phyloP scores from a whole-genome alignment of 768 basidiomycete genomes.

The Chalciporus piperatus region DNA sequence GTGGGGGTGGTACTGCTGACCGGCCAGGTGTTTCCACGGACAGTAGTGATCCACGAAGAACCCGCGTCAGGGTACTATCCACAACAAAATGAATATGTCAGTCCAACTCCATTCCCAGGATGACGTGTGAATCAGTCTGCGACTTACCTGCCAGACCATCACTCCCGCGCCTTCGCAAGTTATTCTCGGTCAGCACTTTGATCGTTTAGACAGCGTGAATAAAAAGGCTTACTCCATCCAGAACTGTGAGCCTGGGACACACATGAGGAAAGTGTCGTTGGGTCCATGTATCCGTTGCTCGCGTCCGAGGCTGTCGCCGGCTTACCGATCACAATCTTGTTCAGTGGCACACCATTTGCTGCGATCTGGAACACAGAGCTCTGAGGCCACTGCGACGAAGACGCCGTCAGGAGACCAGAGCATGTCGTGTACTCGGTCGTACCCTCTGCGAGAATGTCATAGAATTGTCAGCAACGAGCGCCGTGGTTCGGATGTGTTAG shows the following conservation, averaged over 20 bases:
- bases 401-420: conserved; percentile 36
- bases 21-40: conserved; percentile 36
- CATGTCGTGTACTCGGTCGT: conserved; percentile 38
- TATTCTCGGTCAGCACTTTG: background rate
- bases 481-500: background rate
- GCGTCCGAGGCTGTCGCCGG: conserved; percentile 53
- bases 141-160: conserved; percentile 39
- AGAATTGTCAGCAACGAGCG: background rate
- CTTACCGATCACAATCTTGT: conserved; percentile 78
- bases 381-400: conserved; percentile 41
- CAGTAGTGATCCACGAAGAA: conserved; percentile 38
- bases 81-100: background rate
- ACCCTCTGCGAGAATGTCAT: conserved; percentile 29
- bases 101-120: too few species aligned
- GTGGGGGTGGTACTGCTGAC: conserved; percentile 20
- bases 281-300: conserved; percentile 54
- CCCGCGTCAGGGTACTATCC: conserved; percentile 38
- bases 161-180: conserved; percentile 33
- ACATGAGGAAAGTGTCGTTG: conserved; percentile 56
- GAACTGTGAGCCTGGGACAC: conserved; percentile 54
- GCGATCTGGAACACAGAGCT: conserved; percentile 48
- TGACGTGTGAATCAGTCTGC: too few species aligned
- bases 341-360: conserved; percentile 50
- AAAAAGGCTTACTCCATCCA: conserved; percentile 62
- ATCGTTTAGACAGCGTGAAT: background rate